These are phyloP conservation scores for Gossypium mustelinum DNA, from an alignment of 345 rosid genomes.

Conservation along the genomic window DNA sequence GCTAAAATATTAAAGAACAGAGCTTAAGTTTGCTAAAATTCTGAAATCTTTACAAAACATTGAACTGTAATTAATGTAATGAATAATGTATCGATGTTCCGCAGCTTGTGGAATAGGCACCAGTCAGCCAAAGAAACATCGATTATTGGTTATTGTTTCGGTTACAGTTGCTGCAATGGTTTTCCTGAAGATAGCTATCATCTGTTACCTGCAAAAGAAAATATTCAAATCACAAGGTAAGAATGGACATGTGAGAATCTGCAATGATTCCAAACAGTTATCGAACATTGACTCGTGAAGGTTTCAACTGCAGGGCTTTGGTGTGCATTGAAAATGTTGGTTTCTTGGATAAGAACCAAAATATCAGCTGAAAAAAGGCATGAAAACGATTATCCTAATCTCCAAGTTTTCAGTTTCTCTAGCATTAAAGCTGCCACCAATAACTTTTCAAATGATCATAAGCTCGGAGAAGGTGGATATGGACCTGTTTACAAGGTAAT, in stretches of 20 bases:
- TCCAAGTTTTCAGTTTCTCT: not conserved
- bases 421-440: constrained; percentile 13
- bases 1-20: too few species aligned
- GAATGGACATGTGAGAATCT: not conserved
- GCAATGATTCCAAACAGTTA: not conserved
- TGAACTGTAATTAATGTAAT: not conserved
- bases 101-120: not conserved
- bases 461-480: constrained; percentile 26
- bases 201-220: not conserved
- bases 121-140: not conserved
- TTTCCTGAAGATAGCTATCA: not conserved
- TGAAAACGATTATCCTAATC: not conserved
- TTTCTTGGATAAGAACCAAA: not conserved
- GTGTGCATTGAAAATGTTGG: not conserved
- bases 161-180: not conserved
- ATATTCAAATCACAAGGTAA: constrained; percentile 4
- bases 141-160: not conserved
- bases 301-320: not conserved
- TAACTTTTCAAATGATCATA: constrained; percentile 17
- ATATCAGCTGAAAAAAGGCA: not conserved
- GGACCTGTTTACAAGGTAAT: constrained; percentile 19
- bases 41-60: not conserved
- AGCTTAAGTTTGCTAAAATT: too few species aligned
- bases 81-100: not conserved
- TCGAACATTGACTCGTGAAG: not conserved